These are phyloP conservation scores for Colletotrichum sp. DNA, from an alignment of 2,329 filamentous ascomycete genomes.

Conservation along the genomic window DNA sequence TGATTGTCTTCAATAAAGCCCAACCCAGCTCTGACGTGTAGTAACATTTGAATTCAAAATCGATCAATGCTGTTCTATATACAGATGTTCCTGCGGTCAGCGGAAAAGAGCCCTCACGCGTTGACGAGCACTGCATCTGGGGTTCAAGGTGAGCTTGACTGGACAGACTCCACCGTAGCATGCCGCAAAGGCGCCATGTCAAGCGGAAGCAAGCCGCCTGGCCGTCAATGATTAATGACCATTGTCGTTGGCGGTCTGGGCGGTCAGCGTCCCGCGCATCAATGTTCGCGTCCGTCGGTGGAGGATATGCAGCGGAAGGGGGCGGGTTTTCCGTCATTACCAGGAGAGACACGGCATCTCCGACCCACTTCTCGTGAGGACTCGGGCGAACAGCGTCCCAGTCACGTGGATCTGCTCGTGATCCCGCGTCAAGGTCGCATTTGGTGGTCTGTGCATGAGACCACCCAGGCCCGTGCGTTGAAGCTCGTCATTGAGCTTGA, in stretches of 20 bases:
- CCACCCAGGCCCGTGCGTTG: background rate
- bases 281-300: background rate
- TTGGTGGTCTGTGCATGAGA: background rate
- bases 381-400: background rate
- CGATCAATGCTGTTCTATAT: background rate
- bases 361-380: background rate
- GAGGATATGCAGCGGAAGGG: background rate
- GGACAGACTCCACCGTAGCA: background rate
- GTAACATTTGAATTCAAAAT: background rate
- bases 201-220: background rate
- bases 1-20: rapidly evolving
- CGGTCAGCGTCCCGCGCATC: background rate
- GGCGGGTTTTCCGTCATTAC: background rate
- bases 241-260: rapidly evolving
- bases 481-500: background rate
- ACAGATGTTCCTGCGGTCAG: background rate
- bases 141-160: background rate
- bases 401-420: background rate
- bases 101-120: rapidly evolving
- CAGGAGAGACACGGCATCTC: background rate
- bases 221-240: background rate
- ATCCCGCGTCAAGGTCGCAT: background rate
- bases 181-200: background rate
- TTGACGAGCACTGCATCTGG: background rate
- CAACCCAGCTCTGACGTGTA: background rate